Base-by-base conservation (phyloP, 306 rosid species). In the Argentina anserina region DNA sequence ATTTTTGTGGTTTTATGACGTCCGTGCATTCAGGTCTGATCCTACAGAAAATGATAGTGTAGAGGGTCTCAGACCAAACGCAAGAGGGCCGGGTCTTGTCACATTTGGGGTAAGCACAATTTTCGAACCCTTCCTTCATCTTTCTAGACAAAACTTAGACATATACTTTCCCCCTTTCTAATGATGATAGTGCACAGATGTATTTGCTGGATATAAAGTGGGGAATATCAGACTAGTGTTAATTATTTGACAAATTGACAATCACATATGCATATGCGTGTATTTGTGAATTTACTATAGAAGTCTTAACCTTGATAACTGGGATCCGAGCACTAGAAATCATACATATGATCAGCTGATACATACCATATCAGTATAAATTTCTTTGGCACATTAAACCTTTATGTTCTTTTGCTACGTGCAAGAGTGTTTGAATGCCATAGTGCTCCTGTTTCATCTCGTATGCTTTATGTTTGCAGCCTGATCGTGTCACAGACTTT, bases 71-170 rank as follows among this genome's bases (percentile, higher is more conserved):
- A 91, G 99, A 84, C 99, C 99, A 59, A 95, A 95, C 82, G 99
- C 99, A 66, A 95, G 99, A 89, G 99, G 99, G 61, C 99, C 99
- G 10, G 99, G 99, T 75, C 99, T 95, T 17, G 99, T 95, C 82
- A 87, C 96, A 74, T 95, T 95, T 58, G 99, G 99, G 91, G 99
- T 95, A 90, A 10, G 86, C 80, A 65, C 42, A 12, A 34, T 17
- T 37, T 39, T 67, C 60, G 60, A 37, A 56, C 60, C 73, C 47
- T 45, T 8, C 25, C 0, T 13, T 31, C 4, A 7, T 42, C 13
- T 74, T 61, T 73, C 20, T 45, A 34, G 47, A 6, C 6, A 23
- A 4, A 17, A 13, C 56, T 58, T 59, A 58, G 15, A 20, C n/a
- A 28, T 20, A 7, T 20, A 7, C n/a, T 9, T 40, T 39, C 4